phyloP scores from a whole-genome alignment of 345 rosid species.

The Draba incana region DNA sequence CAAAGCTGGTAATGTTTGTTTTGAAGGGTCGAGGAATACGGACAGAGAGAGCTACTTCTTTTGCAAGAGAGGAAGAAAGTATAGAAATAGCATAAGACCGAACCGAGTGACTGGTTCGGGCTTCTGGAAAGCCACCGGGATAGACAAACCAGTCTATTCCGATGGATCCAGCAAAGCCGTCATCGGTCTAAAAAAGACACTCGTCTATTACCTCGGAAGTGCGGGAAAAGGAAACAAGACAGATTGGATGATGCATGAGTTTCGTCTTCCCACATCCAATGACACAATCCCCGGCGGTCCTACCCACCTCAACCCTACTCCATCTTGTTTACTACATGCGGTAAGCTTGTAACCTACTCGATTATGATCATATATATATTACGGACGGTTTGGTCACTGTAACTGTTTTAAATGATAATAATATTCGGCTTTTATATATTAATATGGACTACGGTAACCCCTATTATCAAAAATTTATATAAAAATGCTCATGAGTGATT shows the following conservation, averaged over 20 bases:
- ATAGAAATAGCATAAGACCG: slow-evolving; percentile 88
- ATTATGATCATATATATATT: slow-evolving; percentile 12
- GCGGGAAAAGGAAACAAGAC: slow-evolving; percentile 97
- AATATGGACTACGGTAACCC: too few relatives aligned
- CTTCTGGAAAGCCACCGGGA: slow-evolving; percentile 98
- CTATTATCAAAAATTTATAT: too few relatives aligned
- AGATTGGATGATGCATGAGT: slow-evolving; percentile 99
- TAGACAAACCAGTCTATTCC: slow-evolving; percentile 74
- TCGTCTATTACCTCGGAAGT: slow-evolving; percentile 83
- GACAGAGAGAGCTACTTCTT: slow-evolving; percentile 84
- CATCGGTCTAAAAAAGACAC: slow-evolving; percentile 86
- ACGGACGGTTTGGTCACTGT: not conserved
- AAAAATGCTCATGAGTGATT: not conserved
- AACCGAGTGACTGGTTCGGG: slow-evolving; percentile 94
- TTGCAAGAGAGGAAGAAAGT: slow-evolving; percentile 89
- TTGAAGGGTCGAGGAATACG: slow-evolving; percentile 38
- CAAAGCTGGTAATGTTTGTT: slow-evolving; percentile 2
- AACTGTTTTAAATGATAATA: too few relatives aligned
- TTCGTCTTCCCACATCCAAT: slow-evolving; percentile 67
- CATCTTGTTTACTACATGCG: slow-evolving; percentile 51
- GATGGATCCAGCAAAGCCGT: slow-evolving; percentile 50
- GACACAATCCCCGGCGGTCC: slow-evolving; percentile 31
- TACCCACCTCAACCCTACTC: slow-evolving; percentile 30
- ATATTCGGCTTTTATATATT: too few relatives aligned
- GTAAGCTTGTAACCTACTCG: slow-evolving; percentile 48